These are phyloP conservation scores for Mucor saturninus DNA, from an alignment of 371 early-diverging fungal genomes.

Conservation along the genomic window DNA sequence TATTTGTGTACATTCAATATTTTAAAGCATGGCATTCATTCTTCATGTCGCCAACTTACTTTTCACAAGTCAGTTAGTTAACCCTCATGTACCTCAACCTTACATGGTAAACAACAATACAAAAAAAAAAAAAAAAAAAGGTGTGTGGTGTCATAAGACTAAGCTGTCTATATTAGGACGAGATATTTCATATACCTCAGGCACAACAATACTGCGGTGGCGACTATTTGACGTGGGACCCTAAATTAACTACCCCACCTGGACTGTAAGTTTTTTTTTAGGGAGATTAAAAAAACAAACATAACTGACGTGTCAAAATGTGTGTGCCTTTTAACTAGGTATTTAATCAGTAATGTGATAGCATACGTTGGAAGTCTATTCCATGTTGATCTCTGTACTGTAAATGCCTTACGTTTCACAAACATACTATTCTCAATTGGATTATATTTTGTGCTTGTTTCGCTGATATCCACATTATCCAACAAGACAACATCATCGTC, in stretches of 20 bases:
- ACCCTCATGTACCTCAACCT: slow-evolving; percentile 50
- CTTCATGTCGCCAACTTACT: slow-evolving; percentile 10
- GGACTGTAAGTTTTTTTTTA: slow-evolving; percentile 73
- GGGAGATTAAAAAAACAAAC: neutral
- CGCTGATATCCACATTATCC: slow-evolving; percentile 39
- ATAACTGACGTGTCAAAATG: too few species aligned
- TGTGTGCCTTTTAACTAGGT: slow-evolving; percentile 29
- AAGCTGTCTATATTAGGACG: slow-evolving; percentile 68
- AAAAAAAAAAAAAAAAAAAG: neutral
- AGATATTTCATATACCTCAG: slow-evolving; percentile 93
- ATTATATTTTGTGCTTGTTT: slow-evolving; percentile 50
- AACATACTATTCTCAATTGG: slow-evolving; percentile 62
- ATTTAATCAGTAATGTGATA: slow-evolving; percentile 47
- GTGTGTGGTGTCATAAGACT: neutral
- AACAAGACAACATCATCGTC: too few species aligned
- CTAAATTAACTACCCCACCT: slow-evolving; percentile 96
- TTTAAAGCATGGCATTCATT: neutral
- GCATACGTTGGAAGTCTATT: slow-evolving; percentile 16
- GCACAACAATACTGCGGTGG: slow-evolving; percentile 86
- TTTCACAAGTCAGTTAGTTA: slow-evolving; percentile 19
- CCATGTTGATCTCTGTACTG: slow-evolving; percentile 48
- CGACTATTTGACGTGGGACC: slow-evolving; percentile 79
- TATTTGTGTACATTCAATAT: neutral
- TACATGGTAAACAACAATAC: slow-evolving; percentile 58
- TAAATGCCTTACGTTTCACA: slow-evolving; percentile 56